Base-by-base conservation (phyloP, 352 stramenopile species). In the Phytophthora chlamydospora region DNA sequence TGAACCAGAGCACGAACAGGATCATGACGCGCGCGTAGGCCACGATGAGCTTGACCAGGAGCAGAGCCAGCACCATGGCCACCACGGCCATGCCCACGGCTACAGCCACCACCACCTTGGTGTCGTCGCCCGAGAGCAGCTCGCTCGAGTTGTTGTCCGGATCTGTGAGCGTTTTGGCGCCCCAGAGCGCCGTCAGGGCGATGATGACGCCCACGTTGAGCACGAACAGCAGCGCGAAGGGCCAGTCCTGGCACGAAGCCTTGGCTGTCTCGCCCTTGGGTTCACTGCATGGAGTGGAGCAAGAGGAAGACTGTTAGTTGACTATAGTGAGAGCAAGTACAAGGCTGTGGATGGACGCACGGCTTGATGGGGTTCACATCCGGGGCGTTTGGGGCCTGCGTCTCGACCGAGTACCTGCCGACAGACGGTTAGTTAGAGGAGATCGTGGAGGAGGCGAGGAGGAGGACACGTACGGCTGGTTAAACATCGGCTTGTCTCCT, bases 1-100 rank as follows among this genome's bases (percentile, higher is more conserved):
- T 94, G 71, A 92, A 95, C 83, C 87, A 96, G 14, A 96, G 75
- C 59, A 88, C 80, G 51, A 95, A 92, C 47, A 78, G 68, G 69
- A 96, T 95, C 85, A 94, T 93, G 49, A 75, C 85, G 42, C 81
- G 75, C 21, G 85, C 88, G 59, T 87, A 89, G 24, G 79, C 70
- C 5, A 89, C 84, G 39, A 94, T 90, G 56, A 96, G 83, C 66
- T 92, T 91, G 44, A 96, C 84, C 40, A 90, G 62, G 5, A 74
- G 34, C 8, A 96, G 60, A 42, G 80, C 73, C 38, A 93, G 52
- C 32, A 88, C 67, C 50, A 89, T 75, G 2, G 80, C 76, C 43
- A 89, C 42, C 10, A 88, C 69, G 7, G 78, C 70, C 79, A 91
- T 86, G 21, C 59, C 78, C 19, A 79, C 55, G 2, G 78, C 68